Evolutionary conservation across 2,329 filamentous ascomycete species (phyloP).

Genomic region (Dryadomyces quercus-mongolicae): DNA sequence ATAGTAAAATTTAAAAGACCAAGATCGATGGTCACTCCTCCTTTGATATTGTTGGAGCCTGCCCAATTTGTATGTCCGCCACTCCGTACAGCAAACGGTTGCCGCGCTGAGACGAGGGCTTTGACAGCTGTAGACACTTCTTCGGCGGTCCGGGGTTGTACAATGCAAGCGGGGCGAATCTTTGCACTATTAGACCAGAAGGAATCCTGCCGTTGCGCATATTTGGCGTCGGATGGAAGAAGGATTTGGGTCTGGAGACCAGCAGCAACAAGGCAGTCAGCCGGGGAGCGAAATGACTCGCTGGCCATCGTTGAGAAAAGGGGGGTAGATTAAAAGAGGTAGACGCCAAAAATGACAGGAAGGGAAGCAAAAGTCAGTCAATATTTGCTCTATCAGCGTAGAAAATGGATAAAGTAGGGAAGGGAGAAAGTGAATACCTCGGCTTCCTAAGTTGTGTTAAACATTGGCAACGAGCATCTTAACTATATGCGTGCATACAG

Average conservation of each 20-base stretch:
- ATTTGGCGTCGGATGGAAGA: not conserved
- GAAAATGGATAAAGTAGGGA: no score
- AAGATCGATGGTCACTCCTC: constrained; percentile 26
- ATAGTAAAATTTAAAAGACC: constrained; percentile 18
- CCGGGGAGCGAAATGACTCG: not conserved
- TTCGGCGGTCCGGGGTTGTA: not conserved
- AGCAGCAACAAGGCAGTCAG: not conserved
- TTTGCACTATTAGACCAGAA: constrained; percentile 4
- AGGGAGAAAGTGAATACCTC: no score
- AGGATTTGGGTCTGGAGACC: not conserved
- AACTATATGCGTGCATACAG: no score
- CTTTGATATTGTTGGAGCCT: constrained; percentile 22
- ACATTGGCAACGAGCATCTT: no score
- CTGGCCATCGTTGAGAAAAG: no score
- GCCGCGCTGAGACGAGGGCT: constrained; percentile 14
- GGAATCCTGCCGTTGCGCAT: not conserved
- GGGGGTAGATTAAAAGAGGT: no score
- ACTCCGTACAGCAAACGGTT: constrained; percentile 23
- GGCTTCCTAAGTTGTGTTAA: no score
- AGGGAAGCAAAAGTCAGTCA: no score
- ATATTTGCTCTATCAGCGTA: no score
- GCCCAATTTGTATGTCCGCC: constrained; percentile 23
- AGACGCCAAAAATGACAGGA: no score
- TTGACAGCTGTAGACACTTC: not conserved
- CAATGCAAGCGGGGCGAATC: constrained; percentile 3